Evolutionary conservation across 805 yeast species (phyloP).

Genomic region (Saccharomycopsis babjevae): DNA sequence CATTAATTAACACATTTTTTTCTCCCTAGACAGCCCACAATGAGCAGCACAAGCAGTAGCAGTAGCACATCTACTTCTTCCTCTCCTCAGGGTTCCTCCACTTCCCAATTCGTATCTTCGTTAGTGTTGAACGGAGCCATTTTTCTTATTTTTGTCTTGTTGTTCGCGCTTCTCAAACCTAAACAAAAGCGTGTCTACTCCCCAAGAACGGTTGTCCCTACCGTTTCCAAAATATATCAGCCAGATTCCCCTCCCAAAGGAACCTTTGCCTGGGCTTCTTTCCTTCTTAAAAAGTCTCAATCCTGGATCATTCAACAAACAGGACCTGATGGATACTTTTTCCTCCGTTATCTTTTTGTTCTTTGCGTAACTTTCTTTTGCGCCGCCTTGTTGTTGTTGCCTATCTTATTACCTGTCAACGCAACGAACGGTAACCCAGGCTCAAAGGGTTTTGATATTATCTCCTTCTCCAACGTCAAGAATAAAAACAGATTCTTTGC

Average conservation of each 20-base stretch:
- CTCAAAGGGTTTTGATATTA: conserved; percentile 48
- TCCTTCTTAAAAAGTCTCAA: conserved; percentile 44
- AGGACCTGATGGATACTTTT: conserved; percentile 71
- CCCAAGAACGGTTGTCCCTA: conserved; percentile 50
- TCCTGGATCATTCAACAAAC: conserved; percentile 56
- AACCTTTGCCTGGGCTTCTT: conserved; percentile 48
- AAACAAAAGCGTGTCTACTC: conserved; percentile 65
- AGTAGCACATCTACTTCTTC: not conserved
- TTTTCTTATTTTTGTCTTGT: conserved; percentile 42
- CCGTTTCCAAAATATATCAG: conserved; percentile 34
- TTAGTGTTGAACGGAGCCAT: conserved; percentile 59
- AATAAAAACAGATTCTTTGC: conserved; percentile 61
- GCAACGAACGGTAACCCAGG: conserved; percentile 52
- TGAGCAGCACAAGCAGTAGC: not conserved
- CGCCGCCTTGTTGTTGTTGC: conserved; percentile 50
- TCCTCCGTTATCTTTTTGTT: conserved; percentile 51
- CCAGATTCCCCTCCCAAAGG: conserved; percentile 63
- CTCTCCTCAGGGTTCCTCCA: conserved; percentile 37
- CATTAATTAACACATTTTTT: not conserved
- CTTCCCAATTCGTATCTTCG: conserved; percentile 69
- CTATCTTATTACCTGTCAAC: conserved; percentile 62
- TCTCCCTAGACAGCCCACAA: not conserved
- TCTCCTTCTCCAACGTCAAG: conserved; percentile 53
- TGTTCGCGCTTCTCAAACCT: conserved; percentile 57
- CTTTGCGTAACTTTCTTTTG: conserved; percentile 42